Percentiles rank a stretch among this genome's conserved stretches.
Conservation (phyloP, 495 filamentous ascomycete genomes). For the Xanthoparmelia taractica region DNA sequence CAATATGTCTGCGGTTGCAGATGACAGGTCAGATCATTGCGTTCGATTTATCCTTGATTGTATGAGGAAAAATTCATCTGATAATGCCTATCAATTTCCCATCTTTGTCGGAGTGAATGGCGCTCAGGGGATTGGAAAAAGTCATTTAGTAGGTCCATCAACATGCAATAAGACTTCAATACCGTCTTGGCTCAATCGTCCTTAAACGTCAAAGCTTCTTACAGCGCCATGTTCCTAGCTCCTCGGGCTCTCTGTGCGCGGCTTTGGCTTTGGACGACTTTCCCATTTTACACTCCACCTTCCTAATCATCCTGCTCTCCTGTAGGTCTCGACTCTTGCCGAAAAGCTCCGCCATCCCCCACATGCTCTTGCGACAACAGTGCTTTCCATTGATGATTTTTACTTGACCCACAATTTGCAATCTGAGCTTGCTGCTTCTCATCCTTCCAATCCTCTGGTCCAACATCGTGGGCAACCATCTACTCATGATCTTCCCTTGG, state of each 20-base stretch:
- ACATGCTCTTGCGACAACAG: slow-evolving; percentile 61
- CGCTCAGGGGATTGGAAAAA: slow-evolving; percentile 62
- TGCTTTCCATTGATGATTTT: slow-evolving; percentile 85
- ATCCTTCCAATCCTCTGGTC: slow-evolving; percentile 66
- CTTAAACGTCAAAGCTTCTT: background rate
- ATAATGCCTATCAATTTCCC: slow-evolving; percentile 32
- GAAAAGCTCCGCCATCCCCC: slow-evolving; percentile 57
- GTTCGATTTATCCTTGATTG: slow-evolving; percentile 74
- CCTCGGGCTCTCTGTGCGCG: background rate
- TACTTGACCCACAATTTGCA: slow-evolving; percentile 73
- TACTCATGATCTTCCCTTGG: slow-evolving; percentile 75
- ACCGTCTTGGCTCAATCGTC: background rate
- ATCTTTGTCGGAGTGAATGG: slow-evolving; percentile 57
- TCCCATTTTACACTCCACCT: background rate
- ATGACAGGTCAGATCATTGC: slow-evolving; percentile 83
- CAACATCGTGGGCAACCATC: slow-evolving; percentile 78
- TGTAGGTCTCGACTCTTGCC: slow-evolving; percentile 56
- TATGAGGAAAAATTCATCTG: slow-evolving; percentile 38
- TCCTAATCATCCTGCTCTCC: background rate
- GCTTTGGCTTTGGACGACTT: background rate
- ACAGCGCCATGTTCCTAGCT: background rate
- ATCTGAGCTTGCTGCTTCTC: slow-evolving; percentile 51
- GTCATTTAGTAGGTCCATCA: slow-evolving; percentile 57
- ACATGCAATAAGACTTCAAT: background rate
- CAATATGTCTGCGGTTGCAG: slow-evolving; percentile 51